phyloP scores from a whole-genome alignment of 2,329 filamentous ascomycete species.

The Cercospora beticola region DNA sequence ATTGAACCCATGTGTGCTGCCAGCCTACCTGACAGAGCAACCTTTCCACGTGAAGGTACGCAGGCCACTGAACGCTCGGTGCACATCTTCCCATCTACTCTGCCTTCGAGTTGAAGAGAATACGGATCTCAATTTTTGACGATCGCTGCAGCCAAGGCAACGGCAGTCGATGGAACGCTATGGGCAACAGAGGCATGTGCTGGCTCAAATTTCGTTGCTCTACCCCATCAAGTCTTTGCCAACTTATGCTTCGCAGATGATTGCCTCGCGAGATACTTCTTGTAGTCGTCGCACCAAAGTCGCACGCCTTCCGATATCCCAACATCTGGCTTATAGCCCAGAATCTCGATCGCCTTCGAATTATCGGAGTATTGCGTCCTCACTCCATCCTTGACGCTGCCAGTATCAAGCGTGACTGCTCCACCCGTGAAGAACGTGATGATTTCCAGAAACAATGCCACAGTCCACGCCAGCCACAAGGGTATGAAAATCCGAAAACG shows the following conservation, averaged over 20 bases:
- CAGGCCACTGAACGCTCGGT: background rate
- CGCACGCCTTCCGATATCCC: conserved; percentile 53
- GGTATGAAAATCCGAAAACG: conserved; percentile 52
- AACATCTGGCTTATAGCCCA: conserved; percentile 55
- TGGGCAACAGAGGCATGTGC: background rate
- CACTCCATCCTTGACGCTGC: conserved; percentile 57
- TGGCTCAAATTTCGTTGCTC: background rate
- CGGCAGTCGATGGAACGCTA: background rate
- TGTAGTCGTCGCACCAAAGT: conserved; percentile 46
- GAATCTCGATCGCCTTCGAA: conserved; percentile 50
- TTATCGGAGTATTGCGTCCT: conserved; percentile 55
- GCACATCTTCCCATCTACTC: background rate
- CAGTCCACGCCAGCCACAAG: conserved; percentile 48
- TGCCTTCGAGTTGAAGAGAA: background rate
- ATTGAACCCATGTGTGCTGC: background rate
- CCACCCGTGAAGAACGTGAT: conserved; percentile 49
- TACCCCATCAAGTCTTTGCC: background rate
- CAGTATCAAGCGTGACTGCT: conserved; percentile 51
- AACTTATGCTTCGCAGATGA: background rate
- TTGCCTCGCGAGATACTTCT: conserved; percentile 23
- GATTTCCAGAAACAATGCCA: conserved; percentile 50
- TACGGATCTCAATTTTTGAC: background rate
- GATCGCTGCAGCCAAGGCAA: background rate
- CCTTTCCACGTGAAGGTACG: background rate
- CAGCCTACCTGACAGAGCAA: background rate